Evolutionary conservation across 306 rosid genomes (phyloP).

Genomic region (Hippophae tibetana): DNA sequence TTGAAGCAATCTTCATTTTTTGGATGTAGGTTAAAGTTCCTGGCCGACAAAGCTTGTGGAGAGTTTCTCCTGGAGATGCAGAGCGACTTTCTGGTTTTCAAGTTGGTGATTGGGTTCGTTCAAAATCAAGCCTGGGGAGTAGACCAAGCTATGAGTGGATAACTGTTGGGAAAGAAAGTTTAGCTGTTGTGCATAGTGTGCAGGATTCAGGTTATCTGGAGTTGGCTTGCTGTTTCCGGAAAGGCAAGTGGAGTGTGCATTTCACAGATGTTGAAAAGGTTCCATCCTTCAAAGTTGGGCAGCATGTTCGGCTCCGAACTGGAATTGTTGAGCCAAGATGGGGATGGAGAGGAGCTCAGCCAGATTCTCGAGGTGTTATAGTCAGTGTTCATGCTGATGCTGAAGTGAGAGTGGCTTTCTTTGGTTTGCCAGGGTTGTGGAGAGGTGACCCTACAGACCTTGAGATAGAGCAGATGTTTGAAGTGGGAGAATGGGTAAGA

Average conservation of each 20-base stretch:
- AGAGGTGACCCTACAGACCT: constrained; percentile 91
- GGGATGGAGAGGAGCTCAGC: constrained; percentile 94
- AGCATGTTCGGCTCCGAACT: constrained; percentile 69
- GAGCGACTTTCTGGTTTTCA: constrained; percentile 92
- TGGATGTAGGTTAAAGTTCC: constrained; percentile 67
- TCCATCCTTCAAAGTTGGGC: constrained; percentile 74
- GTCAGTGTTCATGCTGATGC: constrained; percentile 88
- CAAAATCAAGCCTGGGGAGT: constrained; percentile 85
- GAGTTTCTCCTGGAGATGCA: constrained; percentile 96
- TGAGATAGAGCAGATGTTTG: constrained; percentile 67
- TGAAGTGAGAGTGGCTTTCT: constrained; percentile 77
- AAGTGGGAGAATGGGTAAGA: constrained; percentile 94
- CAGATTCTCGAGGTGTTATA: constrained; percentile 67
- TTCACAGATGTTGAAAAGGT: constrained; percentile 88
- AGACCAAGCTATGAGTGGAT: constrained; percentile 98
- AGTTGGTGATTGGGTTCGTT: constrained; percentile 99
- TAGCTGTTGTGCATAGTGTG: constrained; percentile 89
- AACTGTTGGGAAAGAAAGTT: constrained; percentile 75
- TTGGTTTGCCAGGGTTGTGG: constrained; percentile 78
- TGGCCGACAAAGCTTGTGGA: constrained; percentile 88
- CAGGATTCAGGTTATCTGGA: constrained; percentile 92
- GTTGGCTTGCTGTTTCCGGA: constrained; percentile 94
- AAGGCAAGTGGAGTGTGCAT: constrained; percentile 83
- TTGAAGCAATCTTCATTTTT: constrained; percentile 15
- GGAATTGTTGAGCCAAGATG: constrained; percentile 88